phyloP scores from a whole-genome alignment of 306 rosid species.

The Lotus japonicus region DNA sequence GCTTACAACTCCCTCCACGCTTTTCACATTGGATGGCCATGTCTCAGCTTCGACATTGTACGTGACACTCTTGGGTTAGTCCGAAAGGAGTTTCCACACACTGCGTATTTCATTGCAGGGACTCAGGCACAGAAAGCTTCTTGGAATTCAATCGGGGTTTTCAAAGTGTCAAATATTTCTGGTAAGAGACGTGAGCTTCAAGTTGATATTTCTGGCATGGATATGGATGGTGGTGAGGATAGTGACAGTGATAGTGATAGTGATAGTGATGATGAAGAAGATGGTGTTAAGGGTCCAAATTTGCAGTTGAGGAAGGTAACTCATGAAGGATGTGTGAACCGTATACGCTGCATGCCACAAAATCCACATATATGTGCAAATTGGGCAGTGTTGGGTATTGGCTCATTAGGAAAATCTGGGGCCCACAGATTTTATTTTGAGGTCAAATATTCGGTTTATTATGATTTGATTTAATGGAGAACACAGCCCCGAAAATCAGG shows the following conservation, averaged over 20 bases:
- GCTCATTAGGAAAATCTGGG: too few relatives aligned
- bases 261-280: constrained; percentile 29
- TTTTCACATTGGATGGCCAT: too few relatives aligned
- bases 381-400: too few relatives aligned
- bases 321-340: constrained; percentile 77
- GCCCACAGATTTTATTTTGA: too few relatives aligned
- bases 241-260: constrained; percentile 65
- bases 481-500: too few relatives aligned
- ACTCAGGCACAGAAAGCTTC: constrained; percentile 91
- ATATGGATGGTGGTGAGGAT: constrained; percentile 48
- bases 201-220: constrained; percentile 55
- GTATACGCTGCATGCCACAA: constrained; percentile 89
- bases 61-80: too few relatives aligned
- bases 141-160: constrained; percentile 83
- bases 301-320: constrained; percentile 73
- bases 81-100: too few relatives aligned
- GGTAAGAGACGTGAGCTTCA: constrained; percentile 73
- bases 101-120: constrained; percentile 58
- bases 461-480: too few relatives aligned
- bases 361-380: constrained; percentile 85
- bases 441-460: too few relatives aligned
- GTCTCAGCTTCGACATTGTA: too few relatives aligned
- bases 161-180: constrained; percentile 68
- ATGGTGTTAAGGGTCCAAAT: constrained; percentile 38
- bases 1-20: too few relatives aligned